Conservation (phyloP, 208 protist genomes). For the Trypanosomatidae sp. region DNA sequence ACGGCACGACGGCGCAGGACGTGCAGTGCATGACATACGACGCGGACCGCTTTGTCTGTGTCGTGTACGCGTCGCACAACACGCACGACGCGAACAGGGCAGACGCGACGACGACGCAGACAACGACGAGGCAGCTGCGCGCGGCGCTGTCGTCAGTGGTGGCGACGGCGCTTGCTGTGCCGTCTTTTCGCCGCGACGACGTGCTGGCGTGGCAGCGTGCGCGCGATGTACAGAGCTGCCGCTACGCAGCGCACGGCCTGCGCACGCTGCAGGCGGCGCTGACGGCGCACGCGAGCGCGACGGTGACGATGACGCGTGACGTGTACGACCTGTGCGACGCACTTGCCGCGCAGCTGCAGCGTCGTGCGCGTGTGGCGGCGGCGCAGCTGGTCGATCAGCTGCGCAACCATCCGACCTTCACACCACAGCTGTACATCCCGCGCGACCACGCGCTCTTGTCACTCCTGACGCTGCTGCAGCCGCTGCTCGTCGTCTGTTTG, state of each 20-base stretch:
- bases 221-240: constrained; percentile 27
- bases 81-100: not conserved
- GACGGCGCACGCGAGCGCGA: constrained; percentile 13
- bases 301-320: constrained; percentile 27
- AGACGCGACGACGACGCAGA: no score
- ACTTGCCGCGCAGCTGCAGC: not conserved
- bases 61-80: constrained; percentile 11
- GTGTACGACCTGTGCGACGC: constrained; percentile 11
- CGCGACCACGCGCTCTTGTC: constrained; percentile 46
- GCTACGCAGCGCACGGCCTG: constrained; percentile 35
- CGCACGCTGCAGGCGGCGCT: constrained; percentile 16
- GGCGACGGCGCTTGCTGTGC: constrained; percentile 14
- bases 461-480: constrained; percentile 49
- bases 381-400: constrained; percentile 52
- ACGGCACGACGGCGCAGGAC: not conserved
- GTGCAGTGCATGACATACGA: constrained; percentile 27
- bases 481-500: constrained; percentile 16
- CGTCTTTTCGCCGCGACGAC: constrained; percentile 25
- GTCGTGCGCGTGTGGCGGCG: constrained; percentile 14
- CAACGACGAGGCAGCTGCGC: constrained; percentile 13
- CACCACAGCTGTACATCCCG: constrained; percentile 69
- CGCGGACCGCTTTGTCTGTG: constrained; percentile 31
- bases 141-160: constrained; percentile 38
- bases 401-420: constrained; percentile 56
- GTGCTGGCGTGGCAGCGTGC: constrained; percentile 15